Percentiles rank a stretch among this genome's conserved stretches.
Conservation (phyloP, 2,329 filamentous ascomycete genomes). For the Fusarium sp. region DNA sequence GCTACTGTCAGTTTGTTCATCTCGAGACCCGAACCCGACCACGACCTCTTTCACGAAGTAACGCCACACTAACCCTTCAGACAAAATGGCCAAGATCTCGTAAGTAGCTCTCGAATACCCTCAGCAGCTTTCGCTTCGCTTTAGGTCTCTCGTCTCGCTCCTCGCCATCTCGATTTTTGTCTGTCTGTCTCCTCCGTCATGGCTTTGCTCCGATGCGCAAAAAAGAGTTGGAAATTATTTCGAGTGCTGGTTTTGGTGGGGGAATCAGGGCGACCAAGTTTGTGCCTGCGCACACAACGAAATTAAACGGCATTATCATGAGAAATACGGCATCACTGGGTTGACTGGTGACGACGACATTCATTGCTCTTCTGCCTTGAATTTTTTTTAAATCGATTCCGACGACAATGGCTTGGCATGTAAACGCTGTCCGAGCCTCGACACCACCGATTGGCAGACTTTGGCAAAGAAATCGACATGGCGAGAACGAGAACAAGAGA, state of each 20-base stretch:
- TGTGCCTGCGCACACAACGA: constrained; percentile 30
- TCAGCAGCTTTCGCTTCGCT: neutral
- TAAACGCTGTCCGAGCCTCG: neutral
- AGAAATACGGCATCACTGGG: neutral
- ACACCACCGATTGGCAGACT: neutral
- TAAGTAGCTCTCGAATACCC: constrained; percentile 53
- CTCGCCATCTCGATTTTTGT: constrained; percentile 7
- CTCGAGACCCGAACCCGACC: constrained; percentile 52
- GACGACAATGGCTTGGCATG: neutral
- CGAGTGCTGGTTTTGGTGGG: constrained; percentile 28
- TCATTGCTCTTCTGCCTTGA: neutral
- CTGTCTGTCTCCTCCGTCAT: constrained; percentile 22
- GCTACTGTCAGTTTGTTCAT: constrained; percentile 45
- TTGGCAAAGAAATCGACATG: constrained; percentile 28
- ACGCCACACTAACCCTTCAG: constrained; percentile 56
- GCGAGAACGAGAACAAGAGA: constrained; percentile 22
- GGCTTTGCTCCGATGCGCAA: constrained; percentile 16
- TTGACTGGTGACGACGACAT: neutral
- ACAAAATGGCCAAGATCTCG: constrained; percentile 73
- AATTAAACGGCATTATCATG: constrained; percentile 4
- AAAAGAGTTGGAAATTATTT: constrained; percentile 15
- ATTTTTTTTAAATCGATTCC: constrained; percentile 15
- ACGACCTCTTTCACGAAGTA: constrained; percentile 50
- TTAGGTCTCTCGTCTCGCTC: neutral
- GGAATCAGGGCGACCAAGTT: constrained; percentile 12